Conservation (phyloP, 768 basidiomycete genomes). For the Dacryopinax primogenitus region DNA sequence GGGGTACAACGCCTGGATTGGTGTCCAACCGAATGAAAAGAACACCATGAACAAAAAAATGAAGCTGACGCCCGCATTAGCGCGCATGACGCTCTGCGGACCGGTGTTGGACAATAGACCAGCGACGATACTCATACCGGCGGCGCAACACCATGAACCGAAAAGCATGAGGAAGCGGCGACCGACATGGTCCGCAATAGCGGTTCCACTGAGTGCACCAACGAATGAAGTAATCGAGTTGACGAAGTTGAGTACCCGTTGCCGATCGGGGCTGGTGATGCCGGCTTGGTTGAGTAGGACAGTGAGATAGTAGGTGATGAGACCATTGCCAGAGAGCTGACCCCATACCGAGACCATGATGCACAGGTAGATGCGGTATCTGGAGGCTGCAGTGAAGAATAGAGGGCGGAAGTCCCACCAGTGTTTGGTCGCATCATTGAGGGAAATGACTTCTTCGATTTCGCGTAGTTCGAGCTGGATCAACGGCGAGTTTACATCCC, state of each 20-base stretch:
- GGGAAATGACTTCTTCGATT: slow-evolving; percentile 39
- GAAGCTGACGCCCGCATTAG: slow-evolving; percentile 43
- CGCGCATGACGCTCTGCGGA: slow-evolving; percentile 23
- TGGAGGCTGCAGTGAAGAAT: slow-evolving; percentile 35
- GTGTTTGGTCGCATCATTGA: slow-evolving; percentile 29
- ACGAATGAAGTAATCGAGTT: slow-evolving; percentile 40
- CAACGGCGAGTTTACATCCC: slow-evolving; percentile 38
- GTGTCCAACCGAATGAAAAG: slow-evolving; percentile 45
- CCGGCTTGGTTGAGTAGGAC: slow-evolving; percentile 21
- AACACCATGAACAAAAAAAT: slow-evolving; percentile 27
- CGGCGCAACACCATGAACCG: slow-evolving; percentile 29
- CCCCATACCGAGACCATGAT: slow-evolving; percentile 39
- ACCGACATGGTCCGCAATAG: slow-evolving; percentile 38
- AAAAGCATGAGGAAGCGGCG: slow-evolving; percentile 36
- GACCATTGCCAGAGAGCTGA: slow-evolving; percentile 35
- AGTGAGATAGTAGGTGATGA: slow-evolving; percentile 30
- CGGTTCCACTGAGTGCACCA: slow-evolving; percentile 29
- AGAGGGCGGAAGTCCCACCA: slow-evolving; percentile 47
- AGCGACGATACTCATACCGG: slow-evolving; percentile 36
- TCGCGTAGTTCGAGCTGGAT: slow-evolving; percentile 41
- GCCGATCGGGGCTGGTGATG: slow-evolving; percentile 21
- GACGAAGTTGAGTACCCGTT: slow-evolving; percentile 38
- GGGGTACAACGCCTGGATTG: slow-evolving; percentile 45
- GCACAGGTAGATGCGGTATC: slow-evolving; percentile 40
- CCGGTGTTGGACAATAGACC: slow-evolving; percentile 35